Percentiles rank a stretch among this genome's conserved stretches.
These are phyloP conservation scores for Pseudocercospora ulei DNA, from an alignment of 2,329 filamentous ascomycete species.

Conservation along the genomic window DNA sequence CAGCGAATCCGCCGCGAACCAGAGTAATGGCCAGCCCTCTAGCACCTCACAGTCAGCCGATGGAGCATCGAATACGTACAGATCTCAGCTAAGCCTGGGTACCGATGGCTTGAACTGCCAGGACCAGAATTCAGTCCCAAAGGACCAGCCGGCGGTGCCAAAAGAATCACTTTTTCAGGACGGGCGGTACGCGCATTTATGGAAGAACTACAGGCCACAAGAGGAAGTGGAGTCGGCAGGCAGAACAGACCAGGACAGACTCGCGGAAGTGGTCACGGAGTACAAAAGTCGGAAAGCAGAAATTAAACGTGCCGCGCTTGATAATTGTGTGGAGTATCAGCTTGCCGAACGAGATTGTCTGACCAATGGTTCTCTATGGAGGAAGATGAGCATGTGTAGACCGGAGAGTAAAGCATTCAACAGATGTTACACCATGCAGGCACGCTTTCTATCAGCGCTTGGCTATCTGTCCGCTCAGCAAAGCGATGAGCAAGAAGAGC, in stretches of 20 bases:
- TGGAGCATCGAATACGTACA: constrained; percentile 29
- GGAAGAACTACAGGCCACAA: constrained; percentile 79
- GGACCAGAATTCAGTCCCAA: constrained; percentile 24
- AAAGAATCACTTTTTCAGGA: constrained; percentile 55
- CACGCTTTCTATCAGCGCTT: constrained; percentile 79
- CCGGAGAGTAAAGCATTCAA: constrained; percentile 68
- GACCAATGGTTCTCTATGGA: constrained; percentile 56
- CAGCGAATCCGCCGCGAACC: constrained; percentile 68
- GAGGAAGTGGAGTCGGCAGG: constrained; percentile 57
- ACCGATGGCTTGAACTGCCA: constrained; percentile 21
- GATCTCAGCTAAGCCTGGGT: constrained; percentile 28
- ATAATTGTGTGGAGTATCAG: constrained; percentile 88
- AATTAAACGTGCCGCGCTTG: constrained; percentile 71
- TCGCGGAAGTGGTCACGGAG: constrained; percentile 67
- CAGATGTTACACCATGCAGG: constrained; percentile 81
- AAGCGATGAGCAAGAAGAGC: constrained; percentile 61
- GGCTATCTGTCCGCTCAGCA: constrained; percentile 68
- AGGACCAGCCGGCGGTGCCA: constrained; percentile 36
- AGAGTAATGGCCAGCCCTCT: constrained; percentile 34
- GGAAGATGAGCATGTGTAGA: constrained; percentile 69
- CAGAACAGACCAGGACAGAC: constrained; percentile 68
- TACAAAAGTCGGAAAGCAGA: constrained; percentile 72
- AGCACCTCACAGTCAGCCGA: constrained; percentile 27
- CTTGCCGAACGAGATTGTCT: constrained; percentile 76
- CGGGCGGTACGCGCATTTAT: constrained; percentile 72